Evolutionary conservation across 495 filamentous ascomycete genomes (phyloP).

Genomic region (Xylaria nigripes): DNA sequence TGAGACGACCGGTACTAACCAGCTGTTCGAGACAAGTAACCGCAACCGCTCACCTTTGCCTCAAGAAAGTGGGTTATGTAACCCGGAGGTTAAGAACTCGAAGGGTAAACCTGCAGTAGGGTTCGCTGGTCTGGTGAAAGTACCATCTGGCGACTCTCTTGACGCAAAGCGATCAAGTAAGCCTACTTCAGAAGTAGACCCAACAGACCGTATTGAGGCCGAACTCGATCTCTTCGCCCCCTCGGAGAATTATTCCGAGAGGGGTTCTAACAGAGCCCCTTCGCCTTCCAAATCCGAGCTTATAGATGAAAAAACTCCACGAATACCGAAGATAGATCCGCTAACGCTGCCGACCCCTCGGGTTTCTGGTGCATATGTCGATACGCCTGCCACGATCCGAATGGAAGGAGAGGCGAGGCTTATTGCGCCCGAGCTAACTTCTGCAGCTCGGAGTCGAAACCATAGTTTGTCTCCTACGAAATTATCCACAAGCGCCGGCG

Average conservation of each 20-base stretch:
- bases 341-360: constrained; percentile 42
- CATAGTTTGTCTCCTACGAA: constrained; percentile 11
- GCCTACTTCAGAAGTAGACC: constrained; percentile 44
- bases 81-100: constrained; percentile 19
- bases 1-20: constrained; percentile 11
- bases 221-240: constrained; percentile 49
- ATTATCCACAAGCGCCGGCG: background rate
- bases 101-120: constrained; percentile 31
- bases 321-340: constrained; percentile 34
- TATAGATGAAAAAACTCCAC: constrained; percentile 39
- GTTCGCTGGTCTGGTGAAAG: constrained; percentile 30
- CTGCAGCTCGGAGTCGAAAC: constrained; percentile 7
- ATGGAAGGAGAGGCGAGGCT: constrained; percentile 21
- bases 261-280: constrained; percentile 40
- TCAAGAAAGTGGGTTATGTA: constrained; percentile 15
- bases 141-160: constrained; percentile 31
- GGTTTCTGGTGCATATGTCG: constrained; percentile 44
- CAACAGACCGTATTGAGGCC: constrained; percentile 46
- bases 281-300: constrained; percentile 33
- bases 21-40: constrained; percentile 6
- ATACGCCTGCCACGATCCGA: constrained; percentile 40
- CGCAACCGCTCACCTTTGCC: constrained; percentile 10
- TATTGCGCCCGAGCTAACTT: background rate
- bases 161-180: constrained; percentile 32
- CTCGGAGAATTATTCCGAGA: constrained; percentile 45